Evolutionary conservation across 2,329 filamentous ascomycete species (phyloP).

Genomic region (Cadophora sp.): DNA sequence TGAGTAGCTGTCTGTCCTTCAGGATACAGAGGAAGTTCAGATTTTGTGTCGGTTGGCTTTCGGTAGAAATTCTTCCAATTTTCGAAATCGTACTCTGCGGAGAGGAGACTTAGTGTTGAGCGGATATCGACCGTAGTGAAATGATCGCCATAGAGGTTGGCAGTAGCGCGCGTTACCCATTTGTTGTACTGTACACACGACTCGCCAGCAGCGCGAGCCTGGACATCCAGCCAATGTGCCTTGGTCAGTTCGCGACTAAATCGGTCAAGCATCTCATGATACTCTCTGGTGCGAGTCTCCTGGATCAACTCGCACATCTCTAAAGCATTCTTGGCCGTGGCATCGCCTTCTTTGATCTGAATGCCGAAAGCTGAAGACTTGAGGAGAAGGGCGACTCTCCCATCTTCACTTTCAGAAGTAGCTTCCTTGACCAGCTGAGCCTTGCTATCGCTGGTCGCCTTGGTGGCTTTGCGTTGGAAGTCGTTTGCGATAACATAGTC

Average conservation of each 20-base stretch:
- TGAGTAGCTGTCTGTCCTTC: too few relatives aligned
- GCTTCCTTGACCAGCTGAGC: constrained; percentile 1
- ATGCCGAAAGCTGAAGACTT: background rate
- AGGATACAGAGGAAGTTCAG: too few relatives aligned
- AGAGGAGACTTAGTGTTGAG: background rate
- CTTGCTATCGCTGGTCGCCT: background rate
- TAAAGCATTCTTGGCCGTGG: background rate
- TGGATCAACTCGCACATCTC: background rate
- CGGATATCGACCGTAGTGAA: background rate
- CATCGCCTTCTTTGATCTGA: background rate
- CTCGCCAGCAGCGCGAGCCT: background rate
- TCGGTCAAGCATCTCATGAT: background rate
- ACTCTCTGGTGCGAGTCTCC: background rate
- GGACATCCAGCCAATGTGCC: background rate
- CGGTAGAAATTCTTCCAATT: too few relatives aligned
- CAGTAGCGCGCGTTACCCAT: background rate
- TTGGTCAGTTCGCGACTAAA: background rate
- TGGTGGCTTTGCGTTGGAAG: constrained; percentile 46
- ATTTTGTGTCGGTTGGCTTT: too few relatives aligned
- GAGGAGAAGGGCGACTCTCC: constrained; percentile 20
- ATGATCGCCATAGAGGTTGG: background rate
- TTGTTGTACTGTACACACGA: background rate
- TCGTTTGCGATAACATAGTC: constrained; percentile 58
- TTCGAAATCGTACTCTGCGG: background rate
- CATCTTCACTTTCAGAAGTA: constrained; percentile 1